Evolutionary conservation across 768 basidiomycete genomes (phyloP).

Genomic region (Suillus plorans): DNA sequence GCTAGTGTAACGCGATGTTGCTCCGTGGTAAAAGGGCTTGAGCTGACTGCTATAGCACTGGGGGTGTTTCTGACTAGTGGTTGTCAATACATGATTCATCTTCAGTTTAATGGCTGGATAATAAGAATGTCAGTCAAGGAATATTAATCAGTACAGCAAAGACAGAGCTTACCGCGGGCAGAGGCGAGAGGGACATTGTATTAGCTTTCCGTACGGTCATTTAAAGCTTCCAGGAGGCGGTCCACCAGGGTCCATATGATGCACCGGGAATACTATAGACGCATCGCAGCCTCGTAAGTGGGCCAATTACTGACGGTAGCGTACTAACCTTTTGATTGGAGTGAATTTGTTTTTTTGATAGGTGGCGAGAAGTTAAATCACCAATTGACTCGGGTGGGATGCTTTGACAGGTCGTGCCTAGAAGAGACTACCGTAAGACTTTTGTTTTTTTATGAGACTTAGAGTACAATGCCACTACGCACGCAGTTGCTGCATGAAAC

Average conservation of each 20-base stretch:
- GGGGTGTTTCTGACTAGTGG: neutral
- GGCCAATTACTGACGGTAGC: neutral
- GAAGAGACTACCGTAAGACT: neutral
- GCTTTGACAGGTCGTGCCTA: neutral
- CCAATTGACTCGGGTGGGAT: neutral
- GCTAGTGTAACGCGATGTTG: conserved; percentile 23
- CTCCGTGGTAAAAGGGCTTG: conserved; percentile 14
- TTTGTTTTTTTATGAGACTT: neutral
- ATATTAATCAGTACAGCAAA: neutral
- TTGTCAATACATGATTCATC: neutral
- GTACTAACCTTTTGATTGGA: neutral
- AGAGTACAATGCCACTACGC: neutral
- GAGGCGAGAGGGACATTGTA: neutral
- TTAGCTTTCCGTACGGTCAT: neutral
- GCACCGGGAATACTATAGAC: neutral
- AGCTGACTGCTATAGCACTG: conserved; percentile 21
- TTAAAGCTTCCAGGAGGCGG: neutral
- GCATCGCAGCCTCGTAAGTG: neutral
- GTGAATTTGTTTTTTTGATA: neutral
- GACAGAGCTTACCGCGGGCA: neutral
- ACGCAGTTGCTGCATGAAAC: neutral
- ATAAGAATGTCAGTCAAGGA: neutral
- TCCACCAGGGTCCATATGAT: neutral
- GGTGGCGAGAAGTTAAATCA: neutral
- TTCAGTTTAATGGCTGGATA: neutral